Evolutionary conservation across 768 basidiomycete species (phyloP).

Genomic region (Infundibulicybe gibba): DNA sequence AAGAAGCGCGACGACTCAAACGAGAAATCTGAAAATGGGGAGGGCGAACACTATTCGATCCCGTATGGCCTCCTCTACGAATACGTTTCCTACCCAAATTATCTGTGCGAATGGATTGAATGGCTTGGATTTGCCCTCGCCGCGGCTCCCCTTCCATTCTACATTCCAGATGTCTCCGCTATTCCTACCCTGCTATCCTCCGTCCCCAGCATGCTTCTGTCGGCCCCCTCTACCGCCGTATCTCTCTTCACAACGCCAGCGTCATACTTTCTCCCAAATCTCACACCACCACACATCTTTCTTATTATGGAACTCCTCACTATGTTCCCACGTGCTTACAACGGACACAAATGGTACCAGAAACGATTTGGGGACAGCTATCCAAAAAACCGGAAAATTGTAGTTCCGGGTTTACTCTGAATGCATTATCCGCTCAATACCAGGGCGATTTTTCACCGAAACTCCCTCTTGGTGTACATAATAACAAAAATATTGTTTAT

Average conservation of each 20-base stretch:
- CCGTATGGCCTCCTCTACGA: constrained; percentile 76
- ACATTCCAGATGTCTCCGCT: constrained; percentile 11
- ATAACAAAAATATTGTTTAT: too few relatives aligned
- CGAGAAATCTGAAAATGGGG: too few relatives aligned
- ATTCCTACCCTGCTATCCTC: constrained; percentile 12
- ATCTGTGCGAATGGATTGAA: constrained; percentile 93
- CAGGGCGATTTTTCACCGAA: too few relatives aligned
- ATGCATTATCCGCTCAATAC: too few relatives aligned
- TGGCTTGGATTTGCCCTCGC: constrained; percentile 89
- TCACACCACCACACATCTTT: constrained; percentile 81
- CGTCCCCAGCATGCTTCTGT: constrained; percentile 6
- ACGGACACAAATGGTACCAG: constrained; percentile 86
- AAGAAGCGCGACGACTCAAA: constrained; percentile 29
- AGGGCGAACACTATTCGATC: constrained; percentile 63
- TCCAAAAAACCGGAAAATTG: constrained; percentile 69
- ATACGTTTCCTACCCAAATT: constrained; percentile 89
- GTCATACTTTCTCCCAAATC: constrained; percentile 32
- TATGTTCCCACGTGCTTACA: constrained; percentile 82
- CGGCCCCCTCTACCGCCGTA: constrained; percentile 12
- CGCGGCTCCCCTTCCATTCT: constrained; percentile 47
- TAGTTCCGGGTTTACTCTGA: constrained; percentile 77
- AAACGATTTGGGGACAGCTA: constrained; percentile 71
- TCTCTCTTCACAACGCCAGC: constrained; percentile 22
- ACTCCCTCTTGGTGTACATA: too few relatives aligned
- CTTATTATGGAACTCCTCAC: constrained; percentile 62